phyloP scores from a whole-genome alignment of 352 stramenopile genomes.

The Peronospora tabacina region DNA sequence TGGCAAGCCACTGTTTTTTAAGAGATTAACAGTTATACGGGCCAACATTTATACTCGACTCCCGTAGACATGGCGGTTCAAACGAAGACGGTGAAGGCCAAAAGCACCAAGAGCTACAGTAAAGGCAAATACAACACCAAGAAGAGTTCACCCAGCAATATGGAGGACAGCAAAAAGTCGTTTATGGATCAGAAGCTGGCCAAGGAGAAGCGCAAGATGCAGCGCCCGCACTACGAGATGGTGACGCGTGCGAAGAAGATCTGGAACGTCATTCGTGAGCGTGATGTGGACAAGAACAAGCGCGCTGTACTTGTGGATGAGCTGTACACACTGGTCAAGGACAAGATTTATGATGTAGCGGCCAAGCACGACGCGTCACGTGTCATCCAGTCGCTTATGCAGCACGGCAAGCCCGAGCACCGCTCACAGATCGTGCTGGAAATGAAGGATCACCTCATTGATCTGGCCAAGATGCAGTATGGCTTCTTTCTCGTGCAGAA shows the following conservation, averaged over 20 bases:
- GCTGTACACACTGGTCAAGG: slow-evolving; percentile 88
- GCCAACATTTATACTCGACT: slow-evolving; percentile 4
- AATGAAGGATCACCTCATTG: slow-evolving; percentile 88
- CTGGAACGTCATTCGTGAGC: slow-evolving; percentile 92
- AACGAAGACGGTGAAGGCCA: slow-evolving; percentile 22
- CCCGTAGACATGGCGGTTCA: slow-evolving; percentile 22
- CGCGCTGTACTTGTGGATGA: slow-evolving; percentile 83
- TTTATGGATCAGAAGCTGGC: slow-evolving; percentile 82
- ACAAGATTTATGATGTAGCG: slow-evolving; percentile 91
- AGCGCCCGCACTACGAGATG: slow-evolving; percentile 90
- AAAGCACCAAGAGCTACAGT: slow-evolving; percentile 23
- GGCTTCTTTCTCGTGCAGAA: slow-evolving; percentile 96
- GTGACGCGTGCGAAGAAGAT: slow-evolving; percentile 91
- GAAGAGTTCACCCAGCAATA: slow-evolving; percentile 44
- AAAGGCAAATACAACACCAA: slow-evolving; percentile 40
- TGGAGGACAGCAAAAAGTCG: slow-evolving; percentile 68
- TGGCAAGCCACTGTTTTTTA: slow-evolving; percentile 4
- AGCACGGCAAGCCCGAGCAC: slow-evolving; percentile 88
- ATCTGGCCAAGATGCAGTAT: slow-evolving; percentile 95
- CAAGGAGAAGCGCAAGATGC: slow-evolving; percentile 93
- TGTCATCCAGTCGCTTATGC: slow-evolving; percentile 92
- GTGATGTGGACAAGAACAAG: slow-evolving; percentile 76
- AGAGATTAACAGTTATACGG: slow-evolving; percentile 7
- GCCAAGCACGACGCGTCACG: slow-evolving; percentile 94
- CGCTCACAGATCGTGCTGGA: slow-evolving; percentile 84